Evolutionary conservation across 345 rosid genomes (phyloP), one percentile per base, ranked within the genome.

Genomic region (Sonneratia caseolaris): DNA sequence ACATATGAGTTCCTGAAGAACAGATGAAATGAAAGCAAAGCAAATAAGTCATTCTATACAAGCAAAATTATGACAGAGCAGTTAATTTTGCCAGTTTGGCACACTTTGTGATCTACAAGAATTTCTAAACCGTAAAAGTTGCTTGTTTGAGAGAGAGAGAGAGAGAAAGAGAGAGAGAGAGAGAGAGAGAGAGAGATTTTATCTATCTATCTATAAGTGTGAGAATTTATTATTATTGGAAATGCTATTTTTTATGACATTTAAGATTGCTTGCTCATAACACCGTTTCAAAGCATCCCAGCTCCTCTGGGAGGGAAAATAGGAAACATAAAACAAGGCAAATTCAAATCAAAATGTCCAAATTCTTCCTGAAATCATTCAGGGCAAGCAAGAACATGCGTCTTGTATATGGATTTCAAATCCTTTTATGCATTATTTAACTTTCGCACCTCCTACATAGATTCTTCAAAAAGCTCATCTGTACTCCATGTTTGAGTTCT

Each of bases 1-100:
- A 91, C 86, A 77, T 84, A 94, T 57, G 98, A 91, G 69, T 87
- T 91, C 73, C 98, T 94, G 87, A 78, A 83, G 68, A 27, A 71
- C 74, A 68, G 43, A 57, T 45, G 22, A 49, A 65, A 22, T 42
- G 40, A 51, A 70, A 64, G 21, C 16, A 35, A 24, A 70, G 35
- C 38, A 35, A 22, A 71, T 49, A 36, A 6, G 35, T 69, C 40
- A 69, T 69, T 13, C 1, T 7, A 16, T 14, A 35, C 72, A 69
- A 35, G 62, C 43, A 36, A 14, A 36, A 70, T 57, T 57, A 8
- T n/a, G 64, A 3, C 64, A 0, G 14, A 7, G 0, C 5, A 57
- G 59, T 53, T 53, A 22, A 53, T 53, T 19, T 48, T 19, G 22
- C 59, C 59, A 53, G 22, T 19, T 11, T 19, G 22, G 59, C n/a